phyloP scores from a whole-genome alignment of 2,329 filamentous ascomycete genomes.

The Gnomoniopsis smithogilvyi region DNA sequence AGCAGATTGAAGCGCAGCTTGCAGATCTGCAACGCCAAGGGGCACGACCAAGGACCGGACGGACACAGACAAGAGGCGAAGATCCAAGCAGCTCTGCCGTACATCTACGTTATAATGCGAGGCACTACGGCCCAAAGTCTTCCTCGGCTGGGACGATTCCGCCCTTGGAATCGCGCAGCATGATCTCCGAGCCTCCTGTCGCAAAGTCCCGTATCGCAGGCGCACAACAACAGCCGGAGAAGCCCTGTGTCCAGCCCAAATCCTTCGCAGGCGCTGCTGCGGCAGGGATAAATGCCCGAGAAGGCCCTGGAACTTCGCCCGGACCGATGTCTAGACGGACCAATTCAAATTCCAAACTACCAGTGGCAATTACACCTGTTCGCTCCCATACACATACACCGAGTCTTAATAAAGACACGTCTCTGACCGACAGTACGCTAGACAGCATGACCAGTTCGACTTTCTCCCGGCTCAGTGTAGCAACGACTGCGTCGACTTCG shows the following conservation, averaged over 20 bases:
- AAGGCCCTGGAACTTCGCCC: not conserved
- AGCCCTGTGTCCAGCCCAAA: not conserved
- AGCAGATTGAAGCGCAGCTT: slow-evolving; percentile 18
- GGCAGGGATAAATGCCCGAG: not conserved
- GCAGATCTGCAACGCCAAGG: slow-evolving; percentile 27
- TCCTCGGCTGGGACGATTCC: not conserved
- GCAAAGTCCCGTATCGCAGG: not conserved
- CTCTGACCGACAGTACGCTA: slow-evolving; percentile 36
- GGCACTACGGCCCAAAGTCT: not conserved
- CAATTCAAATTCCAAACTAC: slow-evolving; percentile 32
- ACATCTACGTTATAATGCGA: not conserved
- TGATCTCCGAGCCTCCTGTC: not conserved
- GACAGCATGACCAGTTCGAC: slow-evolving; percentile 39
- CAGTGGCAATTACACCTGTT: slow-evolving; percentile 35
- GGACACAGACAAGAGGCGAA: slow-evolving; percentile 4
- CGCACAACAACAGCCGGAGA: not conserved
- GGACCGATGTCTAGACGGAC: slow-evolving; percentile 32
- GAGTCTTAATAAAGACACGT: slow-evolving; percentile 31
- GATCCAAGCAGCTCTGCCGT: not conserved
- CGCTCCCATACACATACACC: slow-evolving; percentile 31
- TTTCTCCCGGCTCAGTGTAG: slow-evolving; percentile 33
- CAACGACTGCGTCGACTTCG: not conserved
- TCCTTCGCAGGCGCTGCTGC: not conserved
- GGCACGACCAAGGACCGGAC: slow-evolving; percentile 18
- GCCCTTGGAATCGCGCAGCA: not conserved